These are phyloP conservation scores for Pontederia crassipes DNA, from an alignment of 176 grass and related monocot genomes.

Conservation along the genomic window DNA sequence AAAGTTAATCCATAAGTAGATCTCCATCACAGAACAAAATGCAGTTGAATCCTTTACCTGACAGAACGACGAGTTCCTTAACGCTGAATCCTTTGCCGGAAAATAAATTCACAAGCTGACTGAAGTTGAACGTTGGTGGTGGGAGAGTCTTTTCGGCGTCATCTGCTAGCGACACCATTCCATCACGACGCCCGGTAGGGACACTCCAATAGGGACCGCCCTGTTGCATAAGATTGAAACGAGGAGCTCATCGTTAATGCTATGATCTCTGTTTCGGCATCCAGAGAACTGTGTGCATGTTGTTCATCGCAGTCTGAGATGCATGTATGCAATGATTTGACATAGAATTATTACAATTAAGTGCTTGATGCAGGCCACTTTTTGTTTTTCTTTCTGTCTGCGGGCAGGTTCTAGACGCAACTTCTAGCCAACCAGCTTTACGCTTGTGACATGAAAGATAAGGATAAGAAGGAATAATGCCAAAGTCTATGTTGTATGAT, in stretches of 20 bases:
- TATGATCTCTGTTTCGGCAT: no score
- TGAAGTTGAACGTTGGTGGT: slow-evolving; percentile 12
- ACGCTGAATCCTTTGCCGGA: slow-evolving; percentile 16
- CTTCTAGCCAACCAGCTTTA: no score
- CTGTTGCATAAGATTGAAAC: neutral
- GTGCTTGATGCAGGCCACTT: no score
- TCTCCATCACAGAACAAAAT: neutral
- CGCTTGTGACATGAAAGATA: no score
- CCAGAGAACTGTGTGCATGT: no score
- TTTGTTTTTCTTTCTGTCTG: no score
- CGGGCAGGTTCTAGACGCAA: no score
- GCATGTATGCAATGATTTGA: no score
- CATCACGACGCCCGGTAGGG: slow-evolving; percentile 21
- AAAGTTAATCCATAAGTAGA: neutral
- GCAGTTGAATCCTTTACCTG: neutral
- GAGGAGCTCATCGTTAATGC: neutral
- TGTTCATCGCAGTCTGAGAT: no score
- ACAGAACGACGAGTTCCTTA: slow-evolving; percentile 9
- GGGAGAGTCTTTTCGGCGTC: slow-evolving; percentile 8
- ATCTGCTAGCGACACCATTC: neutral
- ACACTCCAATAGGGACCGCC: slow-evolving; percentile 22
- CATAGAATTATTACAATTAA: no score
- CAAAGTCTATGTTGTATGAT: neutral
- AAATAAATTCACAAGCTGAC: slow-evolving; percentile 4
- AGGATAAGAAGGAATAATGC: no score